Evolutionary conservation across 2,329 filamentous ascomycete species (phyloP).

Genomic region (Colletotrichum lini): DNA sequence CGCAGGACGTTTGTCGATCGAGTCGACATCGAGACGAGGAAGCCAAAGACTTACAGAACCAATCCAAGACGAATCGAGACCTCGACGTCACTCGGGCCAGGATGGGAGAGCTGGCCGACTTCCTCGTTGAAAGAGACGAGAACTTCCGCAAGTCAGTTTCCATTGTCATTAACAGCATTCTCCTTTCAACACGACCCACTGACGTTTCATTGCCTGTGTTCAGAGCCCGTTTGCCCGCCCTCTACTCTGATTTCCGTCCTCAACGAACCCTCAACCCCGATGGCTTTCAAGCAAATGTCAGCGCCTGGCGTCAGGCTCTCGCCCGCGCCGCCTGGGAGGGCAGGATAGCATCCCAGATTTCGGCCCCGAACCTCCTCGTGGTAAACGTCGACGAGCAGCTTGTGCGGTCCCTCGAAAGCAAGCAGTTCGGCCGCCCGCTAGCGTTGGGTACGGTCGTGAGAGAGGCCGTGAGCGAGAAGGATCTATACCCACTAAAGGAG

Average conservation of each 20-base stretch:
- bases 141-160: constrained; percentile 70
- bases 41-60: background rate
- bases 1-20: too few relatives aligned
- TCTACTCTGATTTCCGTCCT: constrained; percentile 88
- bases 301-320: constrained; percentile 84
- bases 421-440: constrained; percentile 85
- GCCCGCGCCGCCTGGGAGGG: constrained; percentile 78
- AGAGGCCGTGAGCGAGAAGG: constrained; percentile 79
- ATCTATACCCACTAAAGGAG: constrained; percentile 78
- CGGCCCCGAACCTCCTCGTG: constrained; percentile 63
- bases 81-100: constrained; percentile 43
- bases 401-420: constrained; percentile 78
- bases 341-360: constrained; percentile 56
- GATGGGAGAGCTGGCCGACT: constrained; percentile 80
- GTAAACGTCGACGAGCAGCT: constrained; percentile 74
- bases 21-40: background rate
- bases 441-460: constrained; percentile 83
- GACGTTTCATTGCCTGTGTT: constrained; percentile 35
- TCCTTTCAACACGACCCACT: constrained; percentile 21
- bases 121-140: constrained; percentile 71
- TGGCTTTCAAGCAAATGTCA: constrained; percentile 84
- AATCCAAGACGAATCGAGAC: background rate
- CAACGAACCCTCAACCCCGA: constrained; percentile 86
- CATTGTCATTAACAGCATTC: background rate
- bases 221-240: constrained; percentile 83